phyloP scores from a whole-genome alignment of 169 alveolate genomes.

The Eimeria acervulina region DNA sequence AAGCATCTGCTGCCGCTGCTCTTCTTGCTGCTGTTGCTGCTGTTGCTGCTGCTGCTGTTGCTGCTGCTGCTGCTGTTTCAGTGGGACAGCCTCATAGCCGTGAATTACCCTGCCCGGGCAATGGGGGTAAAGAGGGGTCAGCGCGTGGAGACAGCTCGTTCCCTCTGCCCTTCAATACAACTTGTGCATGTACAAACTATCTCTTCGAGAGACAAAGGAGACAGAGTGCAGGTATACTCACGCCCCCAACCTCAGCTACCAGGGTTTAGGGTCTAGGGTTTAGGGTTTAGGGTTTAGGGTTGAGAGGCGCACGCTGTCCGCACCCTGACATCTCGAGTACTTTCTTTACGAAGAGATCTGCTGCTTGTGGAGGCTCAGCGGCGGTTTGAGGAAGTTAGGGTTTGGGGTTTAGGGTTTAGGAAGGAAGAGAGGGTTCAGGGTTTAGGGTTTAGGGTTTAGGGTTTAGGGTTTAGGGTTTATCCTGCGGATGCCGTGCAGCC shows the following conservation, averaged over 20 bases:
- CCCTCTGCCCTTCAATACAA: conserved; percentile 65
- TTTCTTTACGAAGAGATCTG: too few relatives aligned
- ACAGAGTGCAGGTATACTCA: not conserved
- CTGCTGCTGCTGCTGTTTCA: not conserved
- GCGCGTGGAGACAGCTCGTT: not conserved
- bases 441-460: conserved; percentile 27
- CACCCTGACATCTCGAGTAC: too few relatives aligned
- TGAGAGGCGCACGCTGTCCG: too few relatives aligned
- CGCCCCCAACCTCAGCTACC: too few relatives aligned
- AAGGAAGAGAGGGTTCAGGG: not conserved
- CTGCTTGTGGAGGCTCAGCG: too few relatives aligned
- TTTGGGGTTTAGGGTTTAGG: too few relatives aligned
- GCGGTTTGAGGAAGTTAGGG: too few relatives aligned
- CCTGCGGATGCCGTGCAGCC: not conserved
- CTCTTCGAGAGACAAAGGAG: not conserved
- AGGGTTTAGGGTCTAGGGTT: too few relatives aligned
- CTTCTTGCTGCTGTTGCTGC: conserved; percentile 11
- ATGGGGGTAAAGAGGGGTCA: conserved; percentile 73
- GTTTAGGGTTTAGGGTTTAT: conserved; percentile 27
- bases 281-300: too few relatives aligned
- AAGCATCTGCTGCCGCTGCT: not conserved
- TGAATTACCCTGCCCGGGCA: conserved; percentile 78
- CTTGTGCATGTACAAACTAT: conserved; percentile 76
- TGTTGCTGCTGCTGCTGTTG: not conserved
- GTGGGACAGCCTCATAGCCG: conserved; percentile 82